phyloP scores from a whole-genome alignment of 768 basidiomycete species.

The Leccinum variicolor region DNA sequence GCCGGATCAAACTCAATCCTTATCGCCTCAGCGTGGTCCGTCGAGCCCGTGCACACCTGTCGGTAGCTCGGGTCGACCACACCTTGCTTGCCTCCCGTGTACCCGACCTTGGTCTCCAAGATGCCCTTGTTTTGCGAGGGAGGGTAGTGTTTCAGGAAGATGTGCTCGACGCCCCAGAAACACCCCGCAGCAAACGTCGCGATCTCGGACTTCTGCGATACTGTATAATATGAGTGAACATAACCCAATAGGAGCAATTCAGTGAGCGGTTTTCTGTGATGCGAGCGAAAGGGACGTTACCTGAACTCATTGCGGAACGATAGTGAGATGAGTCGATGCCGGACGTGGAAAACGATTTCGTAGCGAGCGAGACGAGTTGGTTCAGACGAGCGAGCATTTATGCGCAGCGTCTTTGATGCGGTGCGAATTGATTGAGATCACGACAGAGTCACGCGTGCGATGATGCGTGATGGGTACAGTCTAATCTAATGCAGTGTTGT shows the following conservation, averaged over 20 bases:
- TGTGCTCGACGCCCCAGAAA: constrained; percentile 87
- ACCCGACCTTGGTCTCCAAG: constrained; percentile 71
- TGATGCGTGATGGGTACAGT: too few relatives aligned
- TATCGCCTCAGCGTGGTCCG: constrained; percentile 87
- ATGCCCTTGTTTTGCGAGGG: constrained; percentile 71
- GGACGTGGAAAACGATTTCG: constrained; percentile 15
- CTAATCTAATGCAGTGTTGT: too few relatives aligned
- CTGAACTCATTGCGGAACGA: constrained; percentile 39
- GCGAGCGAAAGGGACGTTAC: neutral
- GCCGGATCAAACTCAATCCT: constrained; percentile 83
- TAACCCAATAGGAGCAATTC: too few relatives aligned
- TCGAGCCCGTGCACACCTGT: constrained; percentile 75
- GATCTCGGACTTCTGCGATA: constrained; percentile 41
- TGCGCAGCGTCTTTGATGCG: neutral
- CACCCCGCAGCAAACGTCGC: constrained; percentile 59
- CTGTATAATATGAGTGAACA: constrained; percentile 16
- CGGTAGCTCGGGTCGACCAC: constrained; percentile 61
- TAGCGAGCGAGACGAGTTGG: constrained; percentile 22
- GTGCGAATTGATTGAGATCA: neutral
- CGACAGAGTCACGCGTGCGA: neutral
- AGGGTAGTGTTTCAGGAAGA: constrained; percentile 77
- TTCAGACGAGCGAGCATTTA: constrained; percentile 27
- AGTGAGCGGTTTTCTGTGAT: neutral
- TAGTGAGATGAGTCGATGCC: constrained; percentile 37
- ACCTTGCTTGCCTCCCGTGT: constrained; percentile 65